A percentile compares a stretch with the other conserved stretches of the same genome.
phyloP scores from a whole-genome alignment of 805 yeast species.

The Cyberlindnera japonica region DNA sequence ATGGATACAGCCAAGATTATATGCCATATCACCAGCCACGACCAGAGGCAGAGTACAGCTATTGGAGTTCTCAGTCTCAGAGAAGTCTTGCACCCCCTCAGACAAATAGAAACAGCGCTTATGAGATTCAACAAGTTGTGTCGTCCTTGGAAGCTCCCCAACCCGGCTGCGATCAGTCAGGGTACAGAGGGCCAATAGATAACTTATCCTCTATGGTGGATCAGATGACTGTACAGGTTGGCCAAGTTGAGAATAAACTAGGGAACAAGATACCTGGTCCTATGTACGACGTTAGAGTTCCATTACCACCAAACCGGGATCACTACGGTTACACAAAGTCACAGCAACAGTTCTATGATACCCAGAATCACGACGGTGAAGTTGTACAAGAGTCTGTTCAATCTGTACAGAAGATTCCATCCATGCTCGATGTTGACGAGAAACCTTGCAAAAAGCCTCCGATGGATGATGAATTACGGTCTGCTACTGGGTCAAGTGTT shows the following conservation, averaged over 20 bases:
- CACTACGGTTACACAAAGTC: neutral
- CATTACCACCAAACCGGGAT: conserved; percentile 5
- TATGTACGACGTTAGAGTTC: conserved; percentile 18
- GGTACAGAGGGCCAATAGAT: conserved; percentile 23
- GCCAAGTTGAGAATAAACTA: conserved; percentile 22
- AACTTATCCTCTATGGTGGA: conserved; percentile 36
- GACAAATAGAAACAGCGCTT: conserved; percentile 3
- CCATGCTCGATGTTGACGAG: conserved; percentile 5
- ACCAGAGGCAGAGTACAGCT: conserved; percentile 10
- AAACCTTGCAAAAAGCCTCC: conserved; percentile 12
- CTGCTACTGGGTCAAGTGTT: conserved; percentile 22
- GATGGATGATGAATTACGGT: conserved; percentile 3
- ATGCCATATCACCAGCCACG: conserved; percentile 8
- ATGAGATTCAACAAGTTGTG: conserved; percentile 8
- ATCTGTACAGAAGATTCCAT: too few species aligned
- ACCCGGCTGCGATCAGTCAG: conserved; percentile 1
- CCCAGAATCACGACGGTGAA: too few species aligned
- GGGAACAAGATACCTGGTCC: conserved; percentile 12
- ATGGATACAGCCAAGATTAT: conserved; percentile 2
- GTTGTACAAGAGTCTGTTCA: too few species aligned
- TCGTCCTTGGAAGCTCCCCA: conserved; percentile 1
- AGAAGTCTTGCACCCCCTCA: conserved; percentile 9
- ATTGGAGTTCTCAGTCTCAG: conserved; percentile 16
- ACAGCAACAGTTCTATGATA: neutral
- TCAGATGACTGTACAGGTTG: conserved; percentile 28